Conservation (phyloP, 352 stramenopile species). For the Albugo candida region DNA sequence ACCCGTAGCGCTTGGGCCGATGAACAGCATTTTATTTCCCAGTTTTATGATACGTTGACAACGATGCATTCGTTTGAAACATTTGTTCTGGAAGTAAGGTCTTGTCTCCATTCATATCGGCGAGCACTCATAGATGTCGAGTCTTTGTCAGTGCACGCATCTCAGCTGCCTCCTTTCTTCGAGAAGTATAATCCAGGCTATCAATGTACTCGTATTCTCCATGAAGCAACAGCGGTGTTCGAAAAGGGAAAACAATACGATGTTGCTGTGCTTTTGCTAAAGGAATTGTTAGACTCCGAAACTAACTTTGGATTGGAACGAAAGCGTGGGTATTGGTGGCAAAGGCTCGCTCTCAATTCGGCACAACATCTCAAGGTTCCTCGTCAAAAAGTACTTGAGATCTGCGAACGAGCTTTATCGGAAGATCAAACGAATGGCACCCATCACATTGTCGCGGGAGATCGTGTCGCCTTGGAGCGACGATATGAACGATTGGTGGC, state of each 20-base stretch:
- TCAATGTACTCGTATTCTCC: constrained; percentile 33
- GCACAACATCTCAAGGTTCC: constrained; percentile 32
- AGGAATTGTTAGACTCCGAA: constrained; percentile 32
- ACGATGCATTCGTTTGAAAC: no score
- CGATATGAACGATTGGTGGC: constrained; percentile 28
- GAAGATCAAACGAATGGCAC: constrained; percentile 12
- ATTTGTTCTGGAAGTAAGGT: no score
- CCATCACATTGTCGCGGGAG: constrained; percentile 18
- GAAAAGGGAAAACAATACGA: constrained; percentile 65
- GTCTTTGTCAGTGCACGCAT: no score
- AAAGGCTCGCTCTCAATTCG: constrained; percentile 47
- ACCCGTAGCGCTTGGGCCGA: no score
- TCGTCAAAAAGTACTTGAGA: constrained; percentile 16
- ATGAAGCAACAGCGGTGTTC: constrained; percentile 34
- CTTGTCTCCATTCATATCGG: no score
- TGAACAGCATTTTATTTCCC: no score
- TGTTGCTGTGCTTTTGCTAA: constrained; percentile 36
- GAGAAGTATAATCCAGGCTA: constrained; percentile 50
- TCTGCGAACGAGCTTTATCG: constrained; percentile 30
- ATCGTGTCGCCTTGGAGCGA: constrained; percentile 31
- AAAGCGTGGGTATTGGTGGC: constrained; percentile 58
- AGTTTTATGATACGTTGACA: no score
- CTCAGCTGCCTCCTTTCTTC: constrained; percentile 16
- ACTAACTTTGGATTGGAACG: constrained; percentile 1
- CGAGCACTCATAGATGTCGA: no score